Evolutionary conservation across 306 rosid species (phyloP).

Genomic region (Lathyrus sativus): DNA sequence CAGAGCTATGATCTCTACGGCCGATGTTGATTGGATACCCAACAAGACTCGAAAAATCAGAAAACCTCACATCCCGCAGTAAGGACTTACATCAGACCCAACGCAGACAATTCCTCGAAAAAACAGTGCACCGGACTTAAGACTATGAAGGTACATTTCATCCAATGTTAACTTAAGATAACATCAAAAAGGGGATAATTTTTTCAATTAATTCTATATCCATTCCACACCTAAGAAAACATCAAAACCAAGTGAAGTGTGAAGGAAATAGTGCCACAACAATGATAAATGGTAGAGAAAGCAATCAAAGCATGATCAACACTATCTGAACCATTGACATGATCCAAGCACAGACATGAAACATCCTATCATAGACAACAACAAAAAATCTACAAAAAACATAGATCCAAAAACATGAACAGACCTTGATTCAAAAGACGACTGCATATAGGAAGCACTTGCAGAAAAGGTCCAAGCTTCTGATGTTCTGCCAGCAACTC

Average conservation of each 20-base stretch:
- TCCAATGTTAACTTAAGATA: slow-evolving; percentile 29
- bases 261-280: slow-evolving; percentile 25
- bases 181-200: slow-evolving; percentile 15
- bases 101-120: background rate
- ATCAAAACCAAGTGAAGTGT: slow-evolving; percentile 23
- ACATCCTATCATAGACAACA: slow-evolving; percentile 14
- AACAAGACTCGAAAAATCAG: slow-evolving; percentile 23
- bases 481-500: slow-evolving; percentile 92
- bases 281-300: slow-evolving; percentile 20
- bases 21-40: background rate
- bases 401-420: slow-evolving; percentile 49
- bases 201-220: background rate
- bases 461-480: slow-evolving; percentile 91
- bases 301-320: slow-evolving; percentile 44
- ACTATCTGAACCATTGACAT: slow-evolving; percentile 7
- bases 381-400: slow-evolving; percentile 11
- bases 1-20: background rate
- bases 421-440: slow-evolving; percentile 92
- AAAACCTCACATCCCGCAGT: background rate
- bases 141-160: slow-evolving; percentile 32
- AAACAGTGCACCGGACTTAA: background rate
- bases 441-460: slow-evolving; percentile 86
- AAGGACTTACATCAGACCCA: background rate
- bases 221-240: slow-evolving; percentile 11
- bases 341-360: slow-evolving; percentile 54